Evolutionary conservation across 345 rosid genomes (phyloP), one percentile per base, ranked within the genome.

Genomic region (Aquilaria sinensis): DNA sequence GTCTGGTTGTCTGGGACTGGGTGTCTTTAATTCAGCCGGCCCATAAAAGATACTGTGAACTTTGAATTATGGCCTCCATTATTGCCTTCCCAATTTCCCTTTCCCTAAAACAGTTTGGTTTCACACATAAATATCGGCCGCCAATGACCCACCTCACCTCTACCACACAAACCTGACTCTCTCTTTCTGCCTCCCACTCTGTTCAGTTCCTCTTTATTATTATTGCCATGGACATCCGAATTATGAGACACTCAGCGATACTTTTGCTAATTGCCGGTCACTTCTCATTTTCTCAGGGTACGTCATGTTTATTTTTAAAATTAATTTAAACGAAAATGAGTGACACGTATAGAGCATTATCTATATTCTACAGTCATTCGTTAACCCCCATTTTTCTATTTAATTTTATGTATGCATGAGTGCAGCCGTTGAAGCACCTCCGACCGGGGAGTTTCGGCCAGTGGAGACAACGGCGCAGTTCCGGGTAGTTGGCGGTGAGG

Each of bases 141-240:
- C 1, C 13, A 51, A 41, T 60, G 70, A 53, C 70, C 70, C 62
- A 31, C 67, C 68, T 56, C 9, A 1, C n/a, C 47, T 65, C 73
- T 52, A 61, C 70, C 77, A 74, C 70, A 74, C 46, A 66, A 10
- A 15, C 47, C 53, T 63, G 33, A 48, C 13, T 10, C 30, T 14
- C 47, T 62, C 46, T 12, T 12, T n/a, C 53, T 63, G 53, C 51
- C 43, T 13, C n/a, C 13, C 47, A 8, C 47, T 37, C 23, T 1
- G 10, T 50, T 5, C 56, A 23, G 23, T 23, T 6, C 31, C 15
- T 54, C 46, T 32, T 23, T 32, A 15, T 51, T 23, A 7, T 49
- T 23, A 13, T 56, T 56, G 43, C 62, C 32, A 72, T 63, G 68
- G 52, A 53, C 14, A 54, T 37, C 10, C 53, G 31, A 23, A 32